Conservation (phyloP, 208 protist species). For the Acanthamoeba triangularis region DNA sequence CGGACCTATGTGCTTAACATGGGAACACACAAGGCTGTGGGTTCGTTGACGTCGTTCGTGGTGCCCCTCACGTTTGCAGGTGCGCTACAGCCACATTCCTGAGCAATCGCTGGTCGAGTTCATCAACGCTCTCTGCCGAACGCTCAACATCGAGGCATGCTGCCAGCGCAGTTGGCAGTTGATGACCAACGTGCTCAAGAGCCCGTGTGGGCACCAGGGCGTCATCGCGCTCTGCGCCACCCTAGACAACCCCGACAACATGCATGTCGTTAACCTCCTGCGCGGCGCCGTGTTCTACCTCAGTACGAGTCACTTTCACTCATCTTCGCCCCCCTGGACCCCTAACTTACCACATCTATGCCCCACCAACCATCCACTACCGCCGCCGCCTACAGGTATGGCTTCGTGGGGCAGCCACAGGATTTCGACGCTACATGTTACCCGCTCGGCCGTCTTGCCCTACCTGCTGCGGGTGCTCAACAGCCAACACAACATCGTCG, state of each 20-base stretch:
- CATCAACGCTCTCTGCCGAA: slow-evolving; percentile 73
- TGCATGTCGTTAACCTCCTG: slow-evolving; percentile 72
- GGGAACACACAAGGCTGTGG: neutral
- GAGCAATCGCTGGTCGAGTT: slow-evolving; percentile 19
- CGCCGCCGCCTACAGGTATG: neutral
- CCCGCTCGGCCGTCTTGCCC: slow-evolving; percentile 48
- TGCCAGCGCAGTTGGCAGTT: slow-evolving; percentile 78
- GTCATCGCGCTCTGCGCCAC: slow-evolving; percentile 75
- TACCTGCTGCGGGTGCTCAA: slow-evolving; percentile 71
- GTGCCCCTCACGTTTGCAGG: slow-evolving; percentile 1
- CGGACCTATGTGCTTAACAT: neutral
- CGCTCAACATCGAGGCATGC: slow-evolving; percentile 80
- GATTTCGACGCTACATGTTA: slow-evolving; percentile 22
- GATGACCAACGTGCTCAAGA: slow-evolving; percentile 78
- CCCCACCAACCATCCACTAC: neutral
- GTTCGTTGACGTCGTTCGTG: neutral
- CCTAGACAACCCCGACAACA: slow-evolving; percentile 75
- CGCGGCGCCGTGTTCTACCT: slow-evolving; percentile 83
- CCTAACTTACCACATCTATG: neutral
- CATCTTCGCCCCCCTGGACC: neutral
- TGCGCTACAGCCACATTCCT: slow-evolving; percentile 57
- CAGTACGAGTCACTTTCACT: slow-evolving; percentile 72
- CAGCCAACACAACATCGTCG: slow-evolving; percentile 80
- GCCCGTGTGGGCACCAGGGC: slow-evolving; percentile 75
- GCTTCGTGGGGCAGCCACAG: slow-evolving; percentile 69